A percentile compares a stretch with the other conserved stretches of the same genome.
These are phyloP conservation scores for Neostapfia colusana DNA, from an alignment of 176 grass and related monocot genomes.

Conservation along the genomic window DNA sequence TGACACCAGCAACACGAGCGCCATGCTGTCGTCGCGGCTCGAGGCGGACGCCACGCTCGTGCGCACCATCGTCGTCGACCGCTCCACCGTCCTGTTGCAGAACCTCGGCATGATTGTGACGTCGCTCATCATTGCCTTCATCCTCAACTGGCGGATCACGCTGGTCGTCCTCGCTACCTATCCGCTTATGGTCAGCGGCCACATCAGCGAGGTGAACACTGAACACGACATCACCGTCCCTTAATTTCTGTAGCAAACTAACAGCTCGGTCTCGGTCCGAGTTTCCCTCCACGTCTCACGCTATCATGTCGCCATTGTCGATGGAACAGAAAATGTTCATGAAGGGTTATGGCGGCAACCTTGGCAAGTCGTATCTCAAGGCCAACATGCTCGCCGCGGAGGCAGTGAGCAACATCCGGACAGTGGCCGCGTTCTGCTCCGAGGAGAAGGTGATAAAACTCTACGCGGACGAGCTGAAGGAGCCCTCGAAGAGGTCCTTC, in stretches of 20 bases:
- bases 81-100: conserved; percentile 85
- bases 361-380: conserved; percentile 80
- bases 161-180: conserved; percentile 83
- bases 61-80: conserved; percentile 87
- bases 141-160: conserved; percentile 90
- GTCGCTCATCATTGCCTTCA: conserved; percentile 83
- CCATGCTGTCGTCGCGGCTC: conserved; percentile 82
- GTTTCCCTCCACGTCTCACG: neutral
- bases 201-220: conserved; percentile 81
- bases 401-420: conserved; percentile 95
- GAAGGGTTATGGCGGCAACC: conserved; percentile 87
- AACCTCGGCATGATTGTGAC: conserved; percentile 91
- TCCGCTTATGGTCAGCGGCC: conserved; percentile 89
- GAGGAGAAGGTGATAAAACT: conserved; percentile 94
- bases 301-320: neutral
- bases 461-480: conserved; percentile 70
- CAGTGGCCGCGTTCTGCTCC: conserved; percentile 88
- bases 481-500: conserved; percentile 75
- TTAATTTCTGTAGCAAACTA: neutral
- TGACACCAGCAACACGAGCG: conserved; percentile 63
- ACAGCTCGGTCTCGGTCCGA: neutral
- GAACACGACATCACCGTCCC: neutral
- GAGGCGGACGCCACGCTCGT: conserved; percentile 88
- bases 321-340: conserved; percentile 89
- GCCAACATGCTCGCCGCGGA: conserved; percentile 97